Percentiles rank a stretch among this genome's conserved stretches.
phyloP scores from a whole-genome alignment of 140 eudicot genomes.

The Ambrosia hybrid region DNA sequence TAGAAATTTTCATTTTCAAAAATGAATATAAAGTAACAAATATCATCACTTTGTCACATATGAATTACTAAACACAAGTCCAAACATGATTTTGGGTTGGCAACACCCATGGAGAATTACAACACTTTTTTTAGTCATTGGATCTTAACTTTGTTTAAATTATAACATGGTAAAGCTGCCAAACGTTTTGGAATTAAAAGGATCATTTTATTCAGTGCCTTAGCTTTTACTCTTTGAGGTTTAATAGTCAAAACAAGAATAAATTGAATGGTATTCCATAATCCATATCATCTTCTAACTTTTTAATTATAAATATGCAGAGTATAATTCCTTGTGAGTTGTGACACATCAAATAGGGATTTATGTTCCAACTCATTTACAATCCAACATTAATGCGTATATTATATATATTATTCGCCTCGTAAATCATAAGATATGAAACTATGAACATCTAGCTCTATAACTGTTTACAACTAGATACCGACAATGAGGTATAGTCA shows the following conservation, averaged over 20 bases:
- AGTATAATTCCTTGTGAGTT: neutral
- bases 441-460: conserved; percentile 43
- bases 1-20: too few species aligned
- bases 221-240: neutral
- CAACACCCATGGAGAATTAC: too few species aligned
- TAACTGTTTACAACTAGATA: conserved; percentile 16
- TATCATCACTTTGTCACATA: too few species aligned
- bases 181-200: neutral
- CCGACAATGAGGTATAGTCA: conserved; percentile 15
- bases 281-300: neutral
- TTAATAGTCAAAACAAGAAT: neutral
- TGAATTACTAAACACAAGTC: too few species aligned
- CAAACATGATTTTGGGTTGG: too few species aligned
- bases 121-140: too few species aligned
- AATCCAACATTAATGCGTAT: too few species aligned
- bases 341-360: neutral
- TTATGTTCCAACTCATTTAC: too few species aligned
- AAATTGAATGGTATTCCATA: neutral
- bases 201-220: neutral
- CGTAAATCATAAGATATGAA: conserved; percentile 10
- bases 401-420: conserved; percentile 3
- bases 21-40: too few species aligned
- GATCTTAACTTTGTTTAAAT: too few species aligned
- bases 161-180: too few species aligned
- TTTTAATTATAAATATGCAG: neutral